These are phyloP conservation scores for Laburnicola sp. DNA, from an alignment of 2,329 filamentous ascomycete species.

Conservation along the genomic window DNA sequence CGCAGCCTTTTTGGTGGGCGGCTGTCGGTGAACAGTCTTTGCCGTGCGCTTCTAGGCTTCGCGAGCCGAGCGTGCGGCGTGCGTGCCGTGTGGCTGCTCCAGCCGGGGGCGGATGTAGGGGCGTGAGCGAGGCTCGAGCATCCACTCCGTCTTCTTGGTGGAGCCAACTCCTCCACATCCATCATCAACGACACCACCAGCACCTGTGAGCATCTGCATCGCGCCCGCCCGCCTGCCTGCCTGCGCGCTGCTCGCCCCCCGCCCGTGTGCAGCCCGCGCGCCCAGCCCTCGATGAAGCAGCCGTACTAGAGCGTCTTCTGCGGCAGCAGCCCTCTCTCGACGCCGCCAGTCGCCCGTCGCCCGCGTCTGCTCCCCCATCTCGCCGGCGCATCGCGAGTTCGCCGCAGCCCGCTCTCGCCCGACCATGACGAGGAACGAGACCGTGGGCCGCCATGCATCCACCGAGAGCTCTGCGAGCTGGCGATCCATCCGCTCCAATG, in stretches of 20 bases:
- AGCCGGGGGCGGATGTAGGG: constrained; percentile 11
- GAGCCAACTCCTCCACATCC: constrained; percentile 19
- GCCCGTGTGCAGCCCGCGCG: constrained; percentile 18
- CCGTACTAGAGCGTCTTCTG: constrained; percentile 38
- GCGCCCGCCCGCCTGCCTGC: background rate
- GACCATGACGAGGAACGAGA: constrained; percentile 68
- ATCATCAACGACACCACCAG: constrained; percentile 6
- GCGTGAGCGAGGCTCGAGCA: constrained; percentile 5
- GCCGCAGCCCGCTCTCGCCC: constrained; percentile 15
- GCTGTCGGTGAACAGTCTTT: background rate
- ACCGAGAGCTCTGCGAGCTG: constrained; percentile 68
- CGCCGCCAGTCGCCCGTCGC: constrained; percentile 17
- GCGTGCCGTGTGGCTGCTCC: background rate
- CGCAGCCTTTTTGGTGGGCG: background rate
- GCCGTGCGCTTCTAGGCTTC: constrained; percentile 13
- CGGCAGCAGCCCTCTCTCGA: constrained; percentile 36
- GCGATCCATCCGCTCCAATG: constrained; percentile 66
- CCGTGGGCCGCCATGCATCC: constrained; percentile 66
- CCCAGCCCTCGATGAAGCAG: constrained; percentile 44
- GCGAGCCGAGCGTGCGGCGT: constrained; percentile 2
- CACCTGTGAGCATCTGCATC: constrained; percentile 2
- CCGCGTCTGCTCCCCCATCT: constrained; percentile 14
- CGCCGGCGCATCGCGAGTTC: constrained; percentile 23
- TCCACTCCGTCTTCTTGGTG: constrained; percentile 15
- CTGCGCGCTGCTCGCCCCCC: too few relatives aligned